phyloP scores from a whole-genome alignment of 257 asterid genomes.

The Lantana camara region DNA sequence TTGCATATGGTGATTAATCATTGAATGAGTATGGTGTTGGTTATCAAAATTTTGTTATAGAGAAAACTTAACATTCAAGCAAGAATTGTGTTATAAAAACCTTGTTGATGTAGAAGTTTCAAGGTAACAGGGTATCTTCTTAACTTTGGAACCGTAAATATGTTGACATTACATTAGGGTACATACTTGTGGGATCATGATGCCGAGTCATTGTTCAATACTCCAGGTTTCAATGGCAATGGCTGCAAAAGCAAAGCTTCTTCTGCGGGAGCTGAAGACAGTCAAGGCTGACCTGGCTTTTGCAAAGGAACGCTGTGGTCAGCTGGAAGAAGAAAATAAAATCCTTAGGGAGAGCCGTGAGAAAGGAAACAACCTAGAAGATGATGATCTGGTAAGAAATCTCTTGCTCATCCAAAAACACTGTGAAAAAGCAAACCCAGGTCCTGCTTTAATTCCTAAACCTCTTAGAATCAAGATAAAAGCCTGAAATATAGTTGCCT shows the following conservation, averaged over 20 bases:
- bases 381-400: constrained; percentile 68
- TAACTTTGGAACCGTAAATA: background rate
- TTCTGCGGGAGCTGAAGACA: constrained; percentile 73
- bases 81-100: background rate
- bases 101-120: background rate
- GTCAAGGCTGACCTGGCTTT: constrained; percentile 76
- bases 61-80: background rate
- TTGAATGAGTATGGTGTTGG: background rate
- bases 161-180: background rate
- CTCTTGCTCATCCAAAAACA: background rate
- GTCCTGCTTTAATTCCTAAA: background rate
- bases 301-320: constrained; percentile 73
- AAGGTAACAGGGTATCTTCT: background rate
- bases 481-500: background rate
- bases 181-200: constrained; percentile 16
- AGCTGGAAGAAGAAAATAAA: constrained; percentile 72
- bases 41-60: background rate
- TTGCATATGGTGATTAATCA: background rate
- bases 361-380: constrained; percentile 61
- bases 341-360: constrained; percentile 61
- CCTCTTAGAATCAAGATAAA: background rate
- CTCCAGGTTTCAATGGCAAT: constrained; percentile 80
- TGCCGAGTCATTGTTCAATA: constrained; percentile 23
- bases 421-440: background rate
- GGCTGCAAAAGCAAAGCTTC: constrained; percentile 82